Percentiles rank a stretch among this genome's conserved stretches.
These are phyloP conservation scores for Pyrenopolyporus hunteri DNA, from an alignment of 495 filamentous ascomycete genomes.

Conservation along the genomic window DNA sequence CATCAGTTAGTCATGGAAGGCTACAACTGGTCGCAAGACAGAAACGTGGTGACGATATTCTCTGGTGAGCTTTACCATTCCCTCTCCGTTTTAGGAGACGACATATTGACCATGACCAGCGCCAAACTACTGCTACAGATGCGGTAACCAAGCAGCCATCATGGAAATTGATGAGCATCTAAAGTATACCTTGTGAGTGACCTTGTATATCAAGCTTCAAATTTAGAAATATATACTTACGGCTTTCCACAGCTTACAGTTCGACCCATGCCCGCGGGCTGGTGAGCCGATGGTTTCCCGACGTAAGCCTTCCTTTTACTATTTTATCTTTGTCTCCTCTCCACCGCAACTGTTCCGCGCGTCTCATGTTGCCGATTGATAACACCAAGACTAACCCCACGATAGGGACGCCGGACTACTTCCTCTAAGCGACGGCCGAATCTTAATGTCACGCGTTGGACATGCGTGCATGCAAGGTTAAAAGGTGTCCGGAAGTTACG, in stretches of 20 bases:
- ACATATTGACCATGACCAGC: constrained; percentile 55
- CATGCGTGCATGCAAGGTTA: constrained; percentile 29
- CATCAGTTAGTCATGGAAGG: constrained; percentile 99
- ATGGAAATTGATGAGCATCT: constrained; percentile 99
- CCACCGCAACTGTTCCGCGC: background rate
- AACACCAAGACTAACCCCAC: constrained; percentile 30
- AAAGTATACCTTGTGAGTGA: constrained; percentile 99
- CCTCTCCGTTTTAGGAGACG: background rate
- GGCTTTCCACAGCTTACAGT: constrained; percentile 78
- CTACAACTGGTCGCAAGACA: constrained; percentile 97
- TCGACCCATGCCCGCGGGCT: constrained; percentile 96
- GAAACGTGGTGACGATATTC: constrained; percentile 98
- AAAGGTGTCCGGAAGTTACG: constrained; percentile 26
- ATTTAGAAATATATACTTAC: constrained; percentile 28
- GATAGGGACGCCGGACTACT: constrained; percentile 92
- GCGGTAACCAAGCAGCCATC: constrained; percentile 98
- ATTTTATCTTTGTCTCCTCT: background rate
- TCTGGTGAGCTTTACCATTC: constrained; percentile 67
- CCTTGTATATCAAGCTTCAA: background rate
- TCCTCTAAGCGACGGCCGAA: constrained; percentile 67
- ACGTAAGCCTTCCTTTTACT: constrained; percentile 56
- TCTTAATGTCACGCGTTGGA: constrained; percentile 25
- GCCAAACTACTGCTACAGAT: constrained; percentile 97
- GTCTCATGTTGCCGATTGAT: background rate
- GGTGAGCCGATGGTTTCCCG: constrained; percentile 99